A percentile compares a stretch with the other conserved stretches of the same genome.
Conservation (phyloP, 495 filamentous ascomycete genomes). For the Apodospora peruviana region DNA sequence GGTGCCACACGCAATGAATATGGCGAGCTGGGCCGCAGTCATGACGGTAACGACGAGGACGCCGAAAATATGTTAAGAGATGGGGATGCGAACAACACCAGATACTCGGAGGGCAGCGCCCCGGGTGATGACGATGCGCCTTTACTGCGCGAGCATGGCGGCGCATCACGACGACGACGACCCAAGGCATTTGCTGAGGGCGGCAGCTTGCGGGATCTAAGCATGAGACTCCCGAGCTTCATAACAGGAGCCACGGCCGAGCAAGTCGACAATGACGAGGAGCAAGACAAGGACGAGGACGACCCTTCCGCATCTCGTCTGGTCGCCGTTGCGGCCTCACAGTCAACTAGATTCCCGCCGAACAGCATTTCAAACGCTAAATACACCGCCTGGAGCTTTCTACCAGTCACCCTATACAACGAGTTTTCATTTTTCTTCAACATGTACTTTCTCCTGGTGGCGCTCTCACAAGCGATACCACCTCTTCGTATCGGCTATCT, state of each 20-base stretch:
- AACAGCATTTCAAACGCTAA: slow-evolving; percentile 96
- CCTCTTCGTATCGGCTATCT: slow-evolving; percentile 88
- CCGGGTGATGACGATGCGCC: slow-evolving; percentile 61
- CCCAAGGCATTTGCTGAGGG: slow-evolving; percentile 24
- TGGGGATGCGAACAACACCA: slow-evolving; percentile 37
- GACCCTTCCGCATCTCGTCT: slow-evolving; percentile 48
- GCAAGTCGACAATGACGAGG: slow-evolving; percentile 28
- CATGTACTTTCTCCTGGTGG: slow-evolving; percentile 94
- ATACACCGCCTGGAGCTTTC: slow-evolving; percentile 93
- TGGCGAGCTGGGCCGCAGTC: slow-evolving; percentile 54
- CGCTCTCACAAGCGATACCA: slow-evolving; percentile 86
- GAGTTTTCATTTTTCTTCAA: slow-evolving; percentile 99
- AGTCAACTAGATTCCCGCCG: slow-evolving; percentile 59
- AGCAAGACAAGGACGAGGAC: slow-evolving; percentile 40
- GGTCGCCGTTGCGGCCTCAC: slow-evolving; percentile 43
- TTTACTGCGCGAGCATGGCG: slow-evolving; percentile 45
- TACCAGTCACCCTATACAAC: slow-evolving; percentile 91
- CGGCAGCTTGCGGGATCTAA: slow-evolving; percentile 30
- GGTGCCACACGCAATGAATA: slow-evolving; percentile 47
- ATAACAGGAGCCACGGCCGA: slow-evolving; percentile 31
- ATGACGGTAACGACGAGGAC: slow-evolving; percentile 51
- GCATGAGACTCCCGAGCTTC: slow-evolving; percentile 48
- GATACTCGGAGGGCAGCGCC: slow-evolving; percentile 47
- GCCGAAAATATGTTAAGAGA: slow-evolving; percentile 52
- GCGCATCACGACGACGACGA: slow-evolving; percentile 9